Base-by-base conservation (phyloP, 2,329 filamentous ascomycete species). In the Raffaelea albimanens region DNA sequence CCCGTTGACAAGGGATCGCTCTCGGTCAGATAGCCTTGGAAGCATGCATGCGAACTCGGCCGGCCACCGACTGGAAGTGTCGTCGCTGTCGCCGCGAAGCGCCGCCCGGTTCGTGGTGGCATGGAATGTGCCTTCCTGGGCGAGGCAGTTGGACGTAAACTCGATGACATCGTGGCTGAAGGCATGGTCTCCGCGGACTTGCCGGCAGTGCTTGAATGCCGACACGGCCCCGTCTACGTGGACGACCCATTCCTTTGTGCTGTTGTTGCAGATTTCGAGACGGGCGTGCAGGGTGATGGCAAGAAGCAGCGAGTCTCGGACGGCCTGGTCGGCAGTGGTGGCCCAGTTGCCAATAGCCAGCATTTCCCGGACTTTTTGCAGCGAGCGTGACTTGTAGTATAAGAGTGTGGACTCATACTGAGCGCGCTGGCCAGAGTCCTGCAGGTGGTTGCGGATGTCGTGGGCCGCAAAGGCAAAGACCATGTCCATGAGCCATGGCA, bases 121-220 rank as follows among this genome's bases (percentile, higher is more conserved):
- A n/a, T 38, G 14, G 14, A 48, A 39, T 14, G 20, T 48, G 8
- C 34, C 46, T 16, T 39, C 11, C 3, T 22, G 41, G 3, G 21
- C 10, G n/a, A 44, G 22, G 16, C 34, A 48, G 41, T 39, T 48
- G 7, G 23, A 23, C 18, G 20, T 41, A 13, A 48, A 48, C 18
- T 48, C 46, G 18, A 44, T 34, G 5, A 44, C 46, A 18, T 48
- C 46, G 8, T 41, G 40, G 23, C 46, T 48, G 18, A 48, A 48
- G n/a, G 46, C 46, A 2, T 3, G 14, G 7, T 38, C 41, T 10
- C 46, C 46, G 10, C 31, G n/a, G 20, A 43, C 18, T 16, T 9
- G 5, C 3, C 33, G 23, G 34, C 14, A 43, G 34, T 48, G 46
- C 2, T 40, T n/a, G 5, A 39, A n/a, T 2, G 22, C 22, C 7